Evolutionary conservation across 140 eudicot species (phyloP).

Genomic region (Oenanthe javanica): DNA sequence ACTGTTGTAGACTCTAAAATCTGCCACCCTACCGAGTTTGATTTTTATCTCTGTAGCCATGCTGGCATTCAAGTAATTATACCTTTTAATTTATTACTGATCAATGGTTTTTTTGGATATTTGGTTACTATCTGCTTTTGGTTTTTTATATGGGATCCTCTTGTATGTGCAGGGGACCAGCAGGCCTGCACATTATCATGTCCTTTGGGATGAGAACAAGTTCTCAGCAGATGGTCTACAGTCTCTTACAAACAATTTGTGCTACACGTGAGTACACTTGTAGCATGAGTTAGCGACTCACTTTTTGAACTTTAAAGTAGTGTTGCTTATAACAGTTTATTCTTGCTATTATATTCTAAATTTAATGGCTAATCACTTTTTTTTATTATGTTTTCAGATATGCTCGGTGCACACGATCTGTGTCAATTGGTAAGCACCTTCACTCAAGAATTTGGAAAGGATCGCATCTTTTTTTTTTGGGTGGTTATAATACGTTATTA

Average conservation of each 20-base stretch:
- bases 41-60: conserved; percentile 90
- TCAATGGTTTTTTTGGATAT: neutral
- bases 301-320: neutral
- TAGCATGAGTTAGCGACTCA: neutral
- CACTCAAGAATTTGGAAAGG: neutral
- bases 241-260: conserved; percentile 76
- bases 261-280: conserved; percentile 61
- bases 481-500: neutral
- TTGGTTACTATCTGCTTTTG: neutral
- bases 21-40: conserved; percentile 95
- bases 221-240: conserved; percentile 83
- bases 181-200: conserved; percentile 92
- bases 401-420: conserved; percentile 92
- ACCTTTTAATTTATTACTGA: neutral
- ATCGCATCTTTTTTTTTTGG: neutral
- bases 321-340: neutral
- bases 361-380: neutral
- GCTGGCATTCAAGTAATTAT: conserved; percentile 79
- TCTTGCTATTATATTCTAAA: neutral
- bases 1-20: conserved; percentile 93
- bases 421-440: conserved; percentile 58
- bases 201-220: conserved; percentile 87
- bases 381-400: conserved; percentile 32
- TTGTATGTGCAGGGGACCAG: conserved; percentile 57
- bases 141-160: neutral